These are phyloP conservation scores for Xerocomus potaroensis DNA, from an alignment of 768 basidiomycete genomes.

Conservation along the genomic window DNA sequence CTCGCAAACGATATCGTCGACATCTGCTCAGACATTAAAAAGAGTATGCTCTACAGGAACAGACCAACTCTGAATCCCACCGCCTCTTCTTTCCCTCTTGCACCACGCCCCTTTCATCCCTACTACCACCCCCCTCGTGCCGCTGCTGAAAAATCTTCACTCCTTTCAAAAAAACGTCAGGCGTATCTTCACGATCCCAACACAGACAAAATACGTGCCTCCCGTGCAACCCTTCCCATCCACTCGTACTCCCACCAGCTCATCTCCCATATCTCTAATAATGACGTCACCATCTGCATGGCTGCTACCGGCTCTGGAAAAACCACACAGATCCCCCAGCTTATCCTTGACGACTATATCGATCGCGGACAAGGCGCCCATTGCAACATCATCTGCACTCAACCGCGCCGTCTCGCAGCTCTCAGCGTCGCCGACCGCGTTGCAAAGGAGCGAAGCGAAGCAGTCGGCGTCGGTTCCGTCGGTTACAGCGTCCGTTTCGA, in stretches of 20 bases:
- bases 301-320: constrained; percentile 91
- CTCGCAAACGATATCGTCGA: constrained; percentile 71
- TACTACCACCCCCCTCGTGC: constrained; percentile 28
- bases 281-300: constrained; percentile 88
- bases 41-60: constrained; percentile 62
- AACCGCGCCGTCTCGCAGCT: constrained; percentile 88
- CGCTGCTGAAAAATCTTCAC: constrained; percentile 52
- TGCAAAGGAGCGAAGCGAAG: constrained; percentile 80
- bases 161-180: constrained; percentile 51
- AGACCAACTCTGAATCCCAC: constrained; percentile 39
- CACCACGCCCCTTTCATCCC: constrained; percentile 16
- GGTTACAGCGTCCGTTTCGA: constrained; percentile 96
- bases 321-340: constrained; percentile 92
- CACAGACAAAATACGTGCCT: constrained; percentile 61
- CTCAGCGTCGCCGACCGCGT: constrained; percentile 90
- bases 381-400: constrained; percentile 91
- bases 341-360: constrained; percentile 83
- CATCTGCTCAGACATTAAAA: constrained; percentile 61
- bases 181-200: constrained; percentile 57
- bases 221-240: constrained; percentile 71
- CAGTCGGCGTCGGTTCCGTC: constrained; percentile 58
- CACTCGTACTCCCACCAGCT: constrained; percentile 63
- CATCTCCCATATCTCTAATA: constrained; percentile 59
- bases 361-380: constrained; percentile 70
- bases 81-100: neutral